phyloP scores from a whole-genome alignment of 495 filamentous ascomycete species.

The Parathielavia hyrcaniae region DNA sequence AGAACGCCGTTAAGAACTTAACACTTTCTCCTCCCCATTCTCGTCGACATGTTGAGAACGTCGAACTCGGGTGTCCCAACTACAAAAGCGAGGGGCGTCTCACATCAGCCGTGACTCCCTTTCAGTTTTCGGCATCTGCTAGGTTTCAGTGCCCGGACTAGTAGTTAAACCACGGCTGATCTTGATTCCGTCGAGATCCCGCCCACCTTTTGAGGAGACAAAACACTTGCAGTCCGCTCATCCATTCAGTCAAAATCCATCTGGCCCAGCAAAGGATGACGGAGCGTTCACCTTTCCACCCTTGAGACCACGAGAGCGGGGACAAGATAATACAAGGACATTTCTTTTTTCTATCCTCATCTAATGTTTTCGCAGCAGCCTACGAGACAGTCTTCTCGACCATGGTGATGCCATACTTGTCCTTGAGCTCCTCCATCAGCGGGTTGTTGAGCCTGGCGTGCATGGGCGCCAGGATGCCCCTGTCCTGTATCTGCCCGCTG shows the following conservation, averaged over 20 bases:
- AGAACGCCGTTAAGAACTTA: too few relatives aligned
- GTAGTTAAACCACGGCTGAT: too few relatives aligned
- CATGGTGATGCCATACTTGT: conserved; percentile 34
- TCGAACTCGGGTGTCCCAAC: too few relatives aligned
- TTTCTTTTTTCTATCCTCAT: conserved; percentile 5
- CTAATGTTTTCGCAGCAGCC: conserved; percentile 5
- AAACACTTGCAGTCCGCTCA: not conserved
- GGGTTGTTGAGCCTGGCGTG: conserved; percentile 62
- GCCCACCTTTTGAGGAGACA: too few relatives aligned
- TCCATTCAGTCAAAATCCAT: not conserved
- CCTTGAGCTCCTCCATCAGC: conserved; percentile 55
- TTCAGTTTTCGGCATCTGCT: too few relatives aligned
- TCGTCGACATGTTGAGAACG: too few relatives aligned
- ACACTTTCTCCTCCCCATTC: too few relatives aligned
- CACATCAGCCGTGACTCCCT: too few relatives aligned
- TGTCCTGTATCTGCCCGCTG: conserved; percentile 68
- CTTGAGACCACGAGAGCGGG: not conserved
- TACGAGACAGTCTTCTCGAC: conserved; percentile 35
- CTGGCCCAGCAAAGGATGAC: too few relatives aligned
- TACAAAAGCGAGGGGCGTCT: too few relatives aligned
- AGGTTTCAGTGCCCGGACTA: too few relatives aligned
- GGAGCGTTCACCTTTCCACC: not conserved
- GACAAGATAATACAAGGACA: not conserved
- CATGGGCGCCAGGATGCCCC: conserved; percentile 80
- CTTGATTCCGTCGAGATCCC: too few relatives aligned